Base-by-base conservation (phyloP, 345 rosid genomes). In the Salix purpurea region DNA sequence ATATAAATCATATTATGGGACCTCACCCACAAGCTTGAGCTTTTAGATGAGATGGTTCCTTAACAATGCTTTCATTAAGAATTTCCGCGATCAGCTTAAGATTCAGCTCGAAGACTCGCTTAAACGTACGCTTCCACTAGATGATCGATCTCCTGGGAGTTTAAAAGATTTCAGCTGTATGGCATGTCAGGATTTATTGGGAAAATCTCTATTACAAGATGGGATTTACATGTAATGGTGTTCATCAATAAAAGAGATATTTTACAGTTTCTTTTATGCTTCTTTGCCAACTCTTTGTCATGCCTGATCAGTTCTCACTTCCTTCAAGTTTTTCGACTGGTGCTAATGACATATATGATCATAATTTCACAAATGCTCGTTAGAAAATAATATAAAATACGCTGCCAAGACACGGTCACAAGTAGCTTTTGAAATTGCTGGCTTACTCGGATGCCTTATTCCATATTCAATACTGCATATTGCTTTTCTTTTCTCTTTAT, bases 41-140 rank as follows among this genome's bases (percentile, higher is more conserved):
- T 26, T 26, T 26, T 26, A 26, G 26, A 1, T 26, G 26, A 26
- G 26, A 26, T 26, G 26, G 26, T 26, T 26, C 26, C 26, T 26
- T 26, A 26, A 26, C 26, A 26, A 26, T 26, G 26, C 77, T 71
- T 85, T 85, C 74, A 80, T 85, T 70, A 78, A 61, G 75, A 85
- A 75, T n/a, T 85, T 82, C 75, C 81, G 48, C 40, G 73, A 75
- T 50, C 84, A 80, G 40, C 72, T 85, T 9, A 78, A 48, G 78
- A 73, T 85, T 71, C 83, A 85, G 73, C 74, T 77, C 6, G 77
- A 80, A n/a, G 82, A 85, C 28, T 85, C 82, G 1, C 21, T 82
- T 24, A 80, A 82, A 30, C 32, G 32, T 30, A 69, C 78, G 76
- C 56, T 66, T 68, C 14, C 84, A 73, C 5, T 82, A 80, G 50